A percentile compares a stretch with the other conserved stretches of the same genome.
Conservation (phyloP, 768 basidiomycete species). For the Paxillus involutus region DNA sequence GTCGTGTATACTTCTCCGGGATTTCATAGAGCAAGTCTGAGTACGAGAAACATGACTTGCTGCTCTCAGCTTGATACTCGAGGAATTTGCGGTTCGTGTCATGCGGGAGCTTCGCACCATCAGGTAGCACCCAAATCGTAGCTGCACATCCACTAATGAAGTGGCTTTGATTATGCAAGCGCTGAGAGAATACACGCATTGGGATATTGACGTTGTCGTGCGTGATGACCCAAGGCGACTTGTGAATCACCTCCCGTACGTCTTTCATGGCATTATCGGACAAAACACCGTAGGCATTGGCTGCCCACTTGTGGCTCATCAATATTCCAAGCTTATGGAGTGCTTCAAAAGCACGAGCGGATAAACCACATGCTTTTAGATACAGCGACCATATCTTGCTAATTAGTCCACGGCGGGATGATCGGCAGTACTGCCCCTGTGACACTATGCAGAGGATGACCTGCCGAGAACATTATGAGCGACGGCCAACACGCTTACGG, state of each 20-base stretch:
- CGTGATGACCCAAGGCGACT: slow-evolving; percentile 11
- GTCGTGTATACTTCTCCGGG: neutral
- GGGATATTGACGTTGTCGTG: slow-evolving; percentile 25
- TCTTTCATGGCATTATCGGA: slow-evolving; percentile 10
- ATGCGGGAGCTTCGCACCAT: slow-evolving; percentile 1
- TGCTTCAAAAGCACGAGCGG: slow-evolving; percentile 15
- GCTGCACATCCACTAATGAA: slow-evolving; percentile 23
- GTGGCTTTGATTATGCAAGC: slow-evolving; percentile 21
- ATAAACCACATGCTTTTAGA: slow-evolving; percentile 19
- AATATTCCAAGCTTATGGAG: slow-evolving; percentile 14
- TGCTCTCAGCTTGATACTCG: neutral
- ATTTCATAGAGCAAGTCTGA: neutral
- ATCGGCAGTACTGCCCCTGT: slow-evolving; percentile 10
- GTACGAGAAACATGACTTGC: neutral
- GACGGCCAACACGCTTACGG: no score
- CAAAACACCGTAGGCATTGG: neutral
- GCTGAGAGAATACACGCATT: slow-evolving; percentile 24
- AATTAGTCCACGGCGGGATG: slow-evolving; percentile 2
- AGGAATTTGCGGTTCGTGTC: slow-evolving; percentile 9
- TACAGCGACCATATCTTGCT: slow-evolving; percentile 19
- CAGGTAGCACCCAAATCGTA: slow-evolving; percentile 20
- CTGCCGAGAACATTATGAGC: no score
- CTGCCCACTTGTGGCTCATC: slow-evolving; percentile 36
- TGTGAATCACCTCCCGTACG: slow-evolving; percentile 4
- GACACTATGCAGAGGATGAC: neutral